phyloP scores from a whole-genome alignment of 1,284 basidiomycete genomes.

The Hymenochaete sp. region DNA sequence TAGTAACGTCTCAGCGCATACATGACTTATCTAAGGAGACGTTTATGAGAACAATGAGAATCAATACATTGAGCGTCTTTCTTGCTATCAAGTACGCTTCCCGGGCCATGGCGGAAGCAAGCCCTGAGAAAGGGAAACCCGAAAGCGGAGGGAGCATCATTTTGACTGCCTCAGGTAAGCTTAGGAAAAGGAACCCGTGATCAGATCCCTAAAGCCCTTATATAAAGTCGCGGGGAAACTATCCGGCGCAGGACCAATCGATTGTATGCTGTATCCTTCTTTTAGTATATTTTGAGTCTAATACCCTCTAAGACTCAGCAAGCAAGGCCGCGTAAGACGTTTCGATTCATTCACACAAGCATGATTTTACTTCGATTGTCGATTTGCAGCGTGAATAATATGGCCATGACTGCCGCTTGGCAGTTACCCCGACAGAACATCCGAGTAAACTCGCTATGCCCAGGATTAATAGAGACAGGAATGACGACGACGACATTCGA shows the following conservation, averaged over 20 bases:
- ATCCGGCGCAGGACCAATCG: conserved; percentile 77
- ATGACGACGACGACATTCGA: conserved; percentile 77
- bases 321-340: conserved; percentile 85
- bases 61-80: conserved; percentile 84
- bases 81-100: conserved; percentile 86
- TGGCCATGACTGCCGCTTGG: conserved; percentile 75
- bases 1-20: conserved; percentile 41
- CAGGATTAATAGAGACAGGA: conserved; percentile 85
- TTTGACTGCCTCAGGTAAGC: conserved; percentile 76
- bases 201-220: conserved; percentile 6
- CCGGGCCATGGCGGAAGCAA: conserved; percentile 65
- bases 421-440: conserved; percentile 79
- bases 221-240: conserved; percentile 71
- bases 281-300: conserved; percentile 4
- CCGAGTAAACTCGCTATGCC: conserved; percentile 86
- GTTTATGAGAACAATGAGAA: conserved; percentile 69
- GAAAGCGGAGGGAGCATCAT: conserved; percentile 77
- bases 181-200: background rate
- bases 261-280: conserved; percentile 49
- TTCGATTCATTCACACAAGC: conserved; percentile 29
- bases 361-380: background rate
- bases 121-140: conserved; percentile 57
- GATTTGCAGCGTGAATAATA: conserved; percentile 55
- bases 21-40: conserved; percentile 52
- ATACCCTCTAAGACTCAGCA: conserved; percentile 58